These are phyloP conservation scores for Trichoderma koningiopsis DNA, from an alignment of 2,329 filamentous ascomycete species.

Conservation along the genomic window DNA sequence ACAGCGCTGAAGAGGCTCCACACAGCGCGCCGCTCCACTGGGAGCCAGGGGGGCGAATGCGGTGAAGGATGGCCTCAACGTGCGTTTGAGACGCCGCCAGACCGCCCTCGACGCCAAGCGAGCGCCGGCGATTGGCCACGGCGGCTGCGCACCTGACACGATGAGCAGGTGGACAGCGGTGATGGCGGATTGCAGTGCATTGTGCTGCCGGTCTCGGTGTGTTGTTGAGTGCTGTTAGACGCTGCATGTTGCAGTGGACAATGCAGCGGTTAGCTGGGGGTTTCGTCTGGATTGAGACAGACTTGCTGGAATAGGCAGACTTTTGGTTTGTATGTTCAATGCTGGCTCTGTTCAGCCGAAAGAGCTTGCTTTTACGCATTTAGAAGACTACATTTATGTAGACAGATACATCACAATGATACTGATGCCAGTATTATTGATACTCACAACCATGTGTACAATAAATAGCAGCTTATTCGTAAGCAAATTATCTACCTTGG, in stretches of 20 bases:
- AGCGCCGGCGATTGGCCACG: background rate
- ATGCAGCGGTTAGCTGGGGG: background rate
- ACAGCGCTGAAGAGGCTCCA: constrained; percentile 12
- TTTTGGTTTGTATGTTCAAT: background rate
- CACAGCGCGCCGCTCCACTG: constrained; percentile 16
- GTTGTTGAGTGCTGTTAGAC: background rate
- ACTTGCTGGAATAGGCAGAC: background rate
- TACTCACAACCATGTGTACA: too few species aligned
- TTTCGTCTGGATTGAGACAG: background rate
- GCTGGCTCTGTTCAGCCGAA: background rate
- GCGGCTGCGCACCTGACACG: constrained; percentile 11
- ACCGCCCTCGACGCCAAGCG: background rate
- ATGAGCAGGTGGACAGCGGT: background rate
- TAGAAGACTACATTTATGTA: background rate
- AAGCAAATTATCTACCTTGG: background rate
- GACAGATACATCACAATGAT: too few species aligned
- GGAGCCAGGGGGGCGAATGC: constrained; percentile 9
- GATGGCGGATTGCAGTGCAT: background rate
- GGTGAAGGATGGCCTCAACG: constrained; percentile 11
- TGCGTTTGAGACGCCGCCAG: background rate
- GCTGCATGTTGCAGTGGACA: background rate
- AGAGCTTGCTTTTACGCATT: background rate
- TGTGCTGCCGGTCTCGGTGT: constrained; percentile 19
- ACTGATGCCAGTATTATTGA: too few species aligned
- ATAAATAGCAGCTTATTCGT: background rate